Evolutionary conservation across 371 early-diverging fungal genomes (phyloP).

Genomic region (Mortierella sp.): DNA sequence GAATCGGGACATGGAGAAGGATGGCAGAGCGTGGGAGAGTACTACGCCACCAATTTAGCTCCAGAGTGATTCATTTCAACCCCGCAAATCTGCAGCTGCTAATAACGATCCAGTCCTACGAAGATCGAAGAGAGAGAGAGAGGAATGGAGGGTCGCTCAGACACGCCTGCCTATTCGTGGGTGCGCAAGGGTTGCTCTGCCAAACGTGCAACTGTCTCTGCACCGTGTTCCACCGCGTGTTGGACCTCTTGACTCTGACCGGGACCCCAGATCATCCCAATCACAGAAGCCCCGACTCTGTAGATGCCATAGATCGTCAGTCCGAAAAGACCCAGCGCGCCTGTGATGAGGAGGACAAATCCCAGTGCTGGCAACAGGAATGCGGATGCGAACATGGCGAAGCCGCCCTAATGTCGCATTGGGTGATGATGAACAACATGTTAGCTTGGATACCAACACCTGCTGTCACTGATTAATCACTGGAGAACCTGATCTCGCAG

Average conservation of each 20-base stretch:
- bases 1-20: too few relatives aligned
- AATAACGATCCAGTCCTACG: too few relatives aligned
- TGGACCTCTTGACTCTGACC: constrained; percentile 9
- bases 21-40: too few relatives aligned
- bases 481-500: too few relatives aligned
- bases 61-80: too few relatives aligned
- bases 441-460: background rate
- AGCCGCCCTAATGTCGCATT: constrained; percentile 22
- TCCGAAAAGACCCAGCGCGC: constrained; percentile 21
- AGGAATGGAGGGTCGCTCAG: too few relatives aligned
- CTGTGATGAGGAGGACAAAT: constrained; percentile 23
- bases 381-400: constrained; percentile 31
- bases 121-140: too few relatives aligned
- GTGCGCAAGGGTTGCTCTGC: background rate
- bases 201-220: constrained; percentile 3
- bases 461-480: too few relatives aligned
- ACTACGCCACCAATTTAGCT: too few relatives aligned
- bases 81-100: too few relatives aligned
- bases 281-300: constrained; percentile 8
- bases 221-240: constrained; percentile 1
- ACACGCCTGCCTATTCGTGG: too few relatives aligned
- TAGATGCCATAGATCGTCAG: constrained; percentile 14
- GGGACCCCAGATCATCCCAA: constrained; percentile 19
- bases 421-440: background rate
- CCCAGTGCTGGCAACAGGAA: constrained; percentile 40